Evolutionary conservation across 257 asterid species (phyloP).

Genomic region (Nicotiana benthamiana): DNA sequence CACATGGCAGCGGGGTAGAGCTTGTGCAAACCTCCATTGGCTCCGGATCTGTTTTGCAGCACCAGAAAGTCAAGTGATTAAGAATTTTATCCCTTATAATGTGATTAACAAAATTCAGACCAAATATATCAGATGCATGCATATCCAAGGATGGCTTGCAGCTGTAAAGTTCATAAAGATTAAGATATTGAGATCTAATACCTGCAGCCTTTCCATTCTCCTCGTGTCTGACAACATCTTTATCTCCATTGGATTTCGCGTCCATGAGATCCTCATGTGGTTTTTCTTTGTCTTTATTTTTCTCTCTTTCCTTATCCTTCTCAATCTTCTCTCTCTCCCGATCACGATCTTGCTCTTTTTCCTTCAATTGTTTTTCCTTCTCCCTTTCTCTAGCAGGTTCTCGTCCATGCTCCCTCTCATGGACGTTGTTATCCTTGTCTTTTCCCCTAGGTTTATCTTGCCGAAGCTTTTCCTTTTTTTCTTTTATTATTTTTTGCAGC

Average conservation of each 20-base stretch:
- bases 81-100: not conserved
- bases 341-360: slow-evolving; percentile 28
- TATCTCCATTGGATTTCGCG: slow-evolving; percentile 37
- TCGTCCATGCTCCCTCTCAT: slow-evolving; percentile 48
- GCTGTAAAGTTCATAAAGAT: not conserved
- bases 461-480: slow-evolving; percentile 53
- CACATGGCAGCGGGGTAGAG: slow-evolving; percentile 51
- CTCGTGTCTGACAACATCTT: slow-evolving; percentile 34
- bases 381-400: slow-evolving; percentile 40
- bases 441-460: slow-evolving; percentile 58
- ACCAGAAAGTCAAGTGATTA: slow-evolving; percentile 14
- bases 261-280: slow-evolving; percentile 44
- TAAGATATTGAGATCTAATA: slow-evolving; percentile 15
- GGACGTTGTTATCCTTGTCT: slow-evolving; percentile 52
- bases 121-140: slow-evolving; percentile 3
- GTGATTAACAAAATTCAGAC: not conserved
- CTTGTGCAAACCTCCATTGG: slow-evolving; percentile 79
- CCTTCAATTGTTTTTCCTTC: slow-evolving; percentile 58
- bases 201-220: slow-evolving; percentile 69
- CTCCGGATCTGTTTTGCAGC: slow-evolving; percentile 53
- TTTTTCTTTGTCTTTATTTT: slow-evolving; percentile 64
- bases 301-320: slow-evolving; percentile 48
- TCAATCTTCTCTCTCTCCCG: slow-evolving; percentile 41
- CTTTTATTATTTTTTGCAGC: slow-evolving; percentile 70
- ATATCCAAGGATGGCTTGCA: not conserved